Evolutionary conservation across 345 rosid genomes (phyloP).

Genomic region (Isatis tinctoria): DNA sequence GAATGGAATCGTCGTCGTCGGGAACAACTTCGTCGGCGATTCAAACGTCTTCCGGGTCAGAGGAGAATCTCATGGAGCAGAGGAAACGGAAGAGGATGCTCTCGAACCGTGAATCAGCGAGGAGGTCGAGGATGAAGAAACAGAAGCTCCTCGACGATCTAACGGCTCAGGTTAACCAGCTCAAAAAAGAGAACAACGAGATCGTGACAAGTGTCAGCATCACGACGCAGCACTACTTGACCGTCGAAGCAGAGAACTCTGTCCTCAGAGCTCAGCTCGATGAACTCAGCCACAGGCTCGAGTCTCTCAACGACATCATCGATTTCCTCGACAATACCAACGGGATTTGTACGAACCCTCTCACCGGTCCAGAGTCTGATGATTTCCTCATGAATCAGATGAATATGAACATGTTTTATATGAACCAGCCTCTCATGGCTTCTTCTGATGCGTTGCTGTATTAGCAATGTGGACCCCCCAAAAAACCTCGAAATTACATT

Average conservation of each 20-base stretch:
- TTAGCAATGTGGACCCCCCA: conserved; percentile 26
- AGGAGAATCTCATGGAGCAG: conserved; percentile 66
- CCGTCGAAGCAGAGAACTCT: conserved; percentile 71
- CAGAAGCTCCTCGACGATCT: conserved; percentile 91
- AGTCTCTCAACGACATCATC: conserved; percentile 70
- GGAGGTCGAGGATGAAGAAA: conserved; percentile 89
- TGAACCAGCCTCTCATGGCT: conserved; percentile 68
- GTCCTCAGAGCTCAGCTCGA: conserved; percentile 63
- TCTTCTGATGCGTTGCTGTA: conserved; percentile 58
- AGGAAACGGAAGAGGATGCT: conserved; percentile 90
- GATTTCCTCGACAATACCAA: conserved; percentile 31
- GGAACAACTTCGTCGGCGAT: conserved; percentile 45
- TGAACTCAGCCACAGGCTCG: conserved; percentile 67
- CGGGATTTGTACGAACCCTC: conserved; percentile 16
- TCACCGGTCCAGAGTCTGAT: conserved; percentile 27
- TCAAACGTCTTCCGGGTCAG: conserved; percentile 64
- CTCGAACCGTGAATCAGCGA: conserved; percentile 93
- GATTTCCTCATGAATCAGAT: conserved; percentile 46
- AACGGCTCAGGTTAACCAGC: conserved; percentile 46
- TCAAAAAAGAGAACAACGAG: conserved; percentile 57
- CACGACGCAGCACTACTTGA: conserved; percentile 52
- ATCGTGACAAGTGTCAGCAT: conserved; percentile 49
- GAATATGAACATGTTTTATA: conserved; percentile 31
- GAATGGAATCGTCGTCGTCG: conserved; percentile 75
- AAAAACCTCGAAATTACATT: not conserved